These are phyloP conservation scores for Isatis tinctoria DNA, from an alignment of 345 rosid species.

Conservation along the genomic window DNA sequence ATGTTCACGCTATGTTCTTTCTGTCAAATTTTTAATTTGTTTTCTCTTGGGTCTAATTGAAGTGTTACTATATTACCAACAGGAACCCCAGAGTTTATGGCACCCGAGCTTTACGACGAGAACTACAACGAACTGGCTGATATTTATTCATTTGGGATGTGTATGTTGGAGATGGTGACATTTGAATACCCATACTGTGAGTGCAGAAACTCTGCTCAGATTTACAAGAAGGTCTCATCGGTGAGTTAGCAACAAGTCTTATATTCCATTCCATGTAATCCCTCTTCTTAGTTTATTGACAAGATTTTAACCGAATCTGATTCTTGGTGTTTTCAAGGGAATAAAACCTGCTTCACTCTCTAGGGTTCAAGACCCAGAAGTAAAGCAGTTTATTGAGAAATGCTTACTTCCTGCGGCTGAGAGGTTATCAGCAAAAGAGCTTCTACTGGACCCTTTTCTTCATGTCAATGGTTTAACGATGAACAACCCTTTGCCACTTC, in stretches of 20 bases:
- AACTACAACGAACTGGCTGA: constrained; percentile 76
- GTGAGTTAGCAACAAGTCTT: constrained; percentile 39
- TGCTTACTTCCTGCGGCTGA: constrained; percentile 74
- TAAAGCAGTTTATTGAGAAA: constrained; percentile 79
- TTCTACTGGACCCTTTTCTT: constrained; percentile 69
- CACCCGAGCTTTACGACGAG: constrained; percentile 86
- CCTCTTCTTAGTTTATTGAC: not conserved
- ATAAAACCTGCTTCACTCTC: constrained; percentile 79
- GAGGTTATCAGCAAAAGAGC: constrained; percentile 78
- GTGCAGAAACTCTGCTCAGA: constrained; percentile 83
- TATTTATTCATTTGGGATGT: constrained; percentile 84
- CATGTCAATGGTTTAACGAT: constrained; percentile 49
- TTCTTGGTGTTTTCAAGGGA: constrained; percentile 45
- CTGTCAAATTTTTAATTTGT: not conserved
- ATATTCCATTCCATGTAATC: not conserved
- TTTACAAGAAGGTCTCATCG: constrained; percentile 81
- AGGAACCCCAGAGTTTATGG: constrained; percentile 95
- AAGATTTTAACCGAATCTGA: not conserved
- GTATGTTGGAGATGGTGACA: constrained; percentile 86
- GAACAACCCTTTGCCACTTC: constrained; percentile 50
- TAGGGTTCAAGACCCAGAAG: constrained; percentile 62
- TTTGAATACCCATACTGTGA: constrained; percentile 80
- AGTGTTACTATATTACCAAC: not conserved
- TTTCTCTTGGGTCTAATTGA: no score
- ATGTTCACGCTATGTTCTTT: not conserved